Conservation (phyloP, 2,329 filamentous ascomycete genomes). For the Chaetomium olivaceum region DNA sequence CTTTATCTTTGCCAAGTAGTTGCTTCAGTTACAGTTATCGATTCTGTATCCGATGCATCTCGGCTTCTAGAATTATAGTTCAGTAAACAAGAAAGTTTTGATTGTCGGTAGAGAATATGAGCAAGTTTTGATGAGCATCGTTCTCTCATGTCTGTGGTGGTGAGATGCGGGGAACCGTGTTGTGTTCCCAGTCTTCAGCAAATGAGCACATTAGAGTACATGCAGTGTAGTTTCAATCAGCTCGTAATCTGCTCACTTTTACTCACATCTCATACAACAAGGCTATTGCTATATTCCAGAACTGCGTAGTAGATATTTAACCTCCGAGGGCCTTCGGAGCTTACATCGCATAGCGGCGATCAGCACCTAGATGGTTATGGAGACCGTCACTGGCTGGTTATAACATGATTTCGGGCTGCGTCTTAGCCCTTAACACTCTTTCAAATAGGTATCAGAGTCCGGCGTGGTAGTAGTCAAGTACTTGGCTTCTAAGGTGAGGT, state of each 20-base stretch:
- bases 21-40: not conserved
- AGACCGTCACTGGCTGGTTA: not conserved
- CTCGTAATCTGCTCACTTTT: not conserved
- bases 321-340: not conserved
- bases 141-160: not conserved
- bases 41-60: not conserved
- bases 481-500: not conserved
- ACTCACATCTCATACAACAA: not conserved
- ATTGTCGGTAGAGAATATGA: not conserved
- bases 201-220: not conserved
- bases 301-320: not conserved
- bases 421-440: too few relatives aligned
- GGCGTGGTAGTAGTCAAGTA: not conserved
- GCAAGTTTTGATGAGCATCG: not conserved
- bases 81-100: not conserved
- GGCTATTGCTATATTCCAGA: not conserved
- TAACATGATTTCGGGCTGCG: not conserved
- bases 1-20: not conserved
- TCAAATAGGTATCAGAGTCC: not conserved
- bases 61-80: not conserved
- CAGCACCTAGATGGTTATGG: not conserved
- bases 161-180: not conserved
- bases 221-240: not conserved
- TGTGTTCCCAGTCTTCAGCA: not conserved
- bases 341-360: not conserved